Evolutionary conservation across 768 basidiomycete genomes (phyloP).

Genomic region (Asterophora parasitica): DNA sequence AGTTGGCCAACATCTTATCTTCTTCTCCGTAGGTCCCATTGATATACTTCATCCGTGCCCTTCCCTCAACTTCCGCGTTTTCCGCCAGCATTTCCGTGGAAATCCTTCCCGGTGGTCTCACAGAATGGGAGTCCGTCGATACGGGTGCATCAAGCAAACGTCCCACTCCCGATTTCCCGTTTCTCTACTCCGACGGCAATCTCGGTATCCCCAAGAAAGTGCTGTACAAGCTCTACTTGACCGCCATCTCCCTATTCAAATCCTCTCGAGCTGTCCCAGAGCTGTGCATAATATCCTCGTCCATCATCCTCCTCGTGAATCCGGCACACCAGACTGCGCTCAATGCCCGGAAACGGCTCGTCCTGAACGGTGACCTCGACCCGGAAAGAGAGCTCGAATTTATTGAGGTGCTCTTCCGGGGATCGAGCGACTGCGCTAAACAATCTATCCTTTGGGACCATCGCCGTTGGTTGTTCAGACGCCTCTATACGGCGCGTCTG

Average conservation of each 20-base stretch:
- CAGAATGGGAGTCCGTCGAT: conserved; percentile 36
- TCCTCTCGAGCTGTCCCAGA: conserved; percentile 20
- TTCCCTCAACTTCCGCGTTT: neutral
- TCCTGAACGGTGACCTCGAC: conserved; percentile 32
- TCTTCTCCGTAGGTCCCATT: conserved; percentile 21
- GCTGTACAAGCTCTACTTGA: conserved; percentile 47
- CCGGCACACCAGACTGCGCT: conserved; percentile 68
- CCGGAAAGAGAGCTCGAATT: conserved; percentile 44
- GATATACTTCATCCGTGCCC: neutral
- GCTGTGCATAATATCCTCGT: conserved; percentile 28
- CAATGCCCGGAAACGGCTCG: conserved; percentile 53
- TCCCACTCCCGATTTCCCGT: conserved; percentile 37
- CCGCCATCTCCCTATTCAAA: conserved; percentile 34
- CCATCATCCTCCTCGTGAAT: conserved; percentile 57
- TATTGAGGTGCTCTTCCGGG: conserved; percentile 41
- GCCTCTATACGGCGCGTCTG: conserved; percentile 21
- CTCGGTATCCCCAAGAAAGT: conserved; percentile 62
- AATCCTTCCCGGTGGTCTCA: conserved; percentile 53
- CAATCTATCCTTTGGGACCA: conserved; percentile 69
- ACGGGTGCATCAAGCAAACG: conserved; percentile 16
- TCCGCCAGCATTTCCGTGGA: conserved; percentile 45
- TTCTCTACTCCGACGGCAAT: conserved; percentile 52
- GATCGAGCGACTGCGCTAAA: conserved; percentile 53
- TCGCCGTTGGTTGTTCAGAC: conserved; percentile 57
- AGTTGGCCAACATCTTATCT: conserved; percentile 23